These are phyloP conservation scores for Eutrema yunnanense DNA, from an alignment of 345 rosid species.

Conservation along the genomic window DNA sequence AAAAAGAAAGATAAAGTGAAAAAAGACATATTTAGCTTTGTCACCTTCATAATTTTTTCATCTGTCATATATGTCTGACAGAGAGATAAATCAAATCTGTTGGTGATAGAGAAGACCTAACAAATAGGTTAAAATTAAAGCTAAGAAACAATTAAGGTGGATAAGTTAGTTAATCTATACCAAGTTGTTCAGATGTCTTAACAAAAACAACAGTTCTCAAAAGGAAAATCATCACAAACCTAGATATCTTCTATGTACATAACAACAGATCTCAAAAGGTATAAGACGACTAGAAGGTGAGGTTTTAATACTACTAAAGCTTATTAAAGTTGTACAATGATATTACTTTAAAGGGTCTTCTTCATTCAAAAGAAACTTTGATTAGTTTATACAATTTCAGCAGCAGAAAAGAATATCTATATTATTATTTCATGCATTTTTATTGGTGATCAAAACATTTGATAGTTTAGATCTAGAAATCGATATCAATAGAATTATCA, in stretches of 20 bases:
- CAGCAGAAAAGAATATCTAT: not conserved
- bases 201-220: not conserved
- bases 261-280: not conserved
- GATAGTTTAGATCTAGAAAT: not conserved
- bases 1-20: not conserved
- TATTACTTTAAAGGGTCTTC: slow-evolving; percentile 28
- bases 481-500: not conserved
- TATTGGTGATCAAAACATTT: not conserved
- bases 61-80: not conserved
- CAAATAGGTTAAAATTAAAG: not conserved
- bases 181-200: slow-evolving; percentile 26
- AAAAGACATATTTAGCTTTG: slow-evolving; percentile 28
- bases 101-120: slow-evolving; percentile 14
- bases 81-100: slow-evolving; percentile 2
- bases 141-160: slow-evolving; percentile 19
- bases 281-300: not conserved
- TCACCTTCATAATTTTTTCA: not conserved
- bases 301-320: not conserved
- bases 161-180: slow-evolving; percentile 30
- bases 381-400: not conserved
- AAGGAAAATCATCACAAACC: not conserved
- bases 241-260: not conserved
- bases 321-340: slow-evolving; percentile 19
- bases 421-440: not conserved
- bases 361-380: slow-evolving; percentile 21